Base-by-base conservation (phyloP, 208 protist genomes). In the Acanthamoeba quina region DNA sequence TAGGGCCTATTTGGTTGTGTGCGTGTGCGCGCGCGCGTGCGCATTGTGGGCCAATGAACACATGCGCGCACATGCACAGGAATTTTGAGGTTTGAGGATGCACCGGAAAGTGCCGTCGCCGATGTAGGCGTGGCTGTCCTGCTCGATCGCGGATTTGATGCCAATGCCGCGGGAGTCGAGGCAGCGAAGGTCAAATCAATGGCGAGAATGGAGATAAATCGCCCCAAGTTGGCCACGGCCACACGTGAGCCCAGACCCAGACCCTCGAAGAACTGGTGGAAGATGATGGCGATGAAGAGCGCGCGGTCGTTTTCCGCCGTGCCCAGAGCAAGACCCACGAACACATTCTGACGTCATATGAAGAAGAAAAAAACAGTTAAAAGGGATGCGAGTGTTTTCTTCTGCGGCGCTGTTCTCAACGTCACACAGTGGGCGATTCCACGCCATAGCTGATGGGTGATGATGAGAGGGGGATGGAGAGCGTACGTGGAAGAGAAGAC, bases 231-330 rank as follows among this genome's bases (percentile, higher is more conserved):
- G 10, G 85, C 85, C 15, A 41, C 47, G 31, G 85, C 85, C 19
- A 91, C 85, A 24, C 85, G 56, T 15, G 85, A 91, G 11, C 85
- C 85, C 1, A 91, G 37, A 1, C 85, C 85, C 3, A 91, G 64
- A 9, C 85, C 85, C 24, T 91, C 85, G 64, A 91, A 91, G 85
- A 91, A 91, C 85, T 91, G 85, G 37, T 91, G 85, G 85, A 91
- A 91, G 34, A 72, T 64, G 56, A 91, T 64, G 56, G 85, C 85
- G 26, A 91, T 91, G 37, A 91, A 91, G 13, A 91, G 85, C 85
- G 3, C 34, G 29, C 72, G 44, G 21, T 91, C 85, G 60, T 78
- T 78, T 2, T 91, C 85, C 15, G 85, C 85, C 21, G 64, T 74
- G 56, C 85, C 85, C 56, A 91, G 60, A 3, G 60, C 64, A 2